Conservation (phyloP, 148 eudicot species). For the Vaccinium myrtillus region DNA sequence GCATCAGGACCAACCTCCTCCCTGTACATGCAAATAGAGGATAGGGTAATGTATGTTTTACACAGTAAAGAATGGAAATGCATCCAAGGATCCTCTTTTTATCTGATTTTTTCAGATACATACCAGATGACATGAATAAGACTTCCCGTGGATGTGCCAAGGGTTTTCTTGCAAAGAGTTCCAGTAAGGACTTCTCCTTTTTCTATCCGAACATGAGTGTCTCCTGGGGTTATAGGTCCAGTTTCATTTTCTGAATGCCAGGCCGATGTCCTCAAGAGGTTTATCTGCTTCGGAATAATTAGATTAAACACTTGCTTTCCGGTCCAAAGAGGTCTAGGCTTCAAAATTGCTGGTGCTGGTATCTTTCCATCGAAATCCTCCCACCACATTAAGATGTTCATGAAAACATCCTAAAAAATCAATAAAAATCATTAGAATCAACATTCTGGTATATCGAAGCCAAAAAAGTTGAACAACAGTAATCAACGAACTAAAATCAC, state of each 20-base stretch:
- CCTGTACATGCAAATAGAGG: conserved; percentile 40
- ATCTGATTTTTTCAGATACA: background rate
- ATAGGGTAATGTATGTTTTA: background rate
- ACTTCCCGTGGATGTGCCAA: conserved; percentile 91
- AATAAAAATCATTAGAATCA: background rate
- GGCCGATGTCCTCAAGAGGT: conserved; percentile 79
- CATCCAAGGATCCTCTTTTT: background rate
- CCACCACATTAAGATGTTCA: conserved; percentile 99
- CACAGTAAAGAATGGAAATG: background rate
- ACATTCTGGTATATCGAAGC: background rate
- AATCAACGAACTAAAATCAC: conserved; percentile 27
- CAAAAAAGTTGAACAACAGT: background rate
- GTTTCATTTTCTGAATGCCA: conserved; percentile 86
- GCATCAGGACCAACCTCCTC: conserved; percentile 99
- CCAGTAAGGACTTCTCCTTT: conserved; percentile 93
- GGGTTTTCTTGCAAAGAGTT: conserved; percentile 92
- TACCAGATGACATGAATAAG: conserved; percentile 97
- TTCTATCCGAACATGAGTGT: conserved; percentile 88
- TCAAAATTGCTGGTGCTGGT: conserved; percentile 91
- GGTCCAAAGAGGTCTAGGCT: conserved; percentile 99
- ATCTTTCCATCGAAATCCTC: conserved; percentile 98
- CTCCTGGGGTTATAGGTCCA: conserved; percentile 89
- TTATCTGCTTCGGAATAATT: conserved; percentile 97
- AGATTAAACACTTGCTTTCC: conserved; percentile 98
- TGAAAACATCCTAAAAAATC: conserved; percentile 79